Percentiles rank a stretch among this genome's conserved stretches.
Evolutionary conservation across 140 eudicot genomes (phyloP).

Genomic region (Bidens hawaiensis): DNA sequence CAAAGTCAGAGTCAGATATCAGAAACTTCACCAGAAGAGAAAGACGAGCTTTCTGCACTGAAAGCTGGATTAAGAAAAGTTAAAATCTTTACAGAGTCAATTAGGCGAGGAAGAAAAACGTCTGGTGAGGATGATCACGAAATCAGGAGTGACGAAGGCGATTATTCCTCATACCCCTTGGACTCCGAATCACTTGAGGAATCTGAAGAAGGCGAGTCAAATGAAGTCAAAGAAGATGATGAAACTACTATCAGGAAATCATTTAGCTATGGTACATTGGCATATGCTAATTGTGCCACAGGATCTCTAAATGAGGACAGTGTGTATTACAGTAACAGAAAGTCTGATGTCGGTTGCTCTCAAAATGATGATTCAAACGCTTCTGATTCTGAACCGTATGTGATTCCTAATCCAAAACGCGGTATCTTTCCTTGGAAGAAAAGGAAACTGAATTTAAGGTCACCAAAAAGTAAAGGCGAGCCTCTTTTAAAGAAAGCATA

Average conservation of each 20-base stretch:
- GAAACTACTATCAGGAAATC: constrained; percentile 60
- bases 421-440: constrained; percentile 91
- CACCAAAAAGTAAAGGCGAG: constrained; percentile 92
- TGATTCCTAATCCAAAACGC: constrained; percentile 54
- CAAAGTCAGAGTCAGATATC: constrained; percentile 41
- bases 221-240: constrained; percentile 37
- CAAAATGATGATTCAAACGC: constrained; percentile 44
- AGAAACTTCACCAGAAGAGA: constrained; percentile 51
- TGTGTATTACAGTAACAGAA: constrained; percentile 77
- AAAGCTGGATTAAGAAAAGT: constrained; percentile 95
- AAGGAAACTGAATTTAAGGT: constrained; percentile 78
- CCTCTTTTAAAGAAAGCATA: constrained; percentile 79
- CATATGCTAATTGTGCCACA: constrained; percentile 66
- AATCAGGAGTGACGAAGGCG: constrained; percentile 77
- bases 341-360: constrained; percentile 69
- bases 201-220: constrained; percentile 73
- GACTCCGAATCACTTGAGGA: constrained; percentile 81
- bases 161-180: constrained; percentile 50
- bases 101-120: constrained; percentile 68
- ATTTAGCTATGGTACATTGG: constrained; percentile 77
- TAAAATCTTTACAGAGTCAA: constrained; percentile 66
- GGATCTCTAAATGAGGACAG: constrained; percentile 60
- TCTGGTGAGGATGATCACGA: constrained; percentile 74
- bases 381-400: constrained; percentile 42
- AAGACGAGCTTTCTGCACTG: constrained; percentile 91